phyloP scores from a whole-genome alignment of 2,329 filamentous ascomycete genomes.

The Neonectria faginata region DNA sequence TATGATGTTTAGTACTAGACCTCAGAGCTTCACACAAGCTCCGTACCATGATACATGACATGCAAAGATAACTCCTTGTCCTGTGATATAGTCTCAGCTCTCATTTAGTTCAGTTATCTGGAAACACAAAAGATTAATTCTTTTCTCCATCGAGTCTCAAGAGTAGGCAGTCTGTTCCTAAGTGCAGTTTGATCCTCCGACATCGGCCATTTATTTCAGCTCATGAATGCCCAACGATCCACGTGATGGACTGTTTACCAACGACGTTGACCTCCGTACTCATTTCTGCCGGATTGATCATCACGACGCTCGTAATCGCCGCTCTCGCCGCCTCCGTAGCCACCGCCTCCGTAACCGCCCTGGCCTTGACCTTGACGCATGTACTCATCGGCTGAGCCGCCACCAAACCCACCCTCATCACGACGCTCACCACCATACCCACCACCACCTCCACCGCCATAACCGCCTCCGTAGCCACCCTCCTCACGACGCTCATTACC shows the following conservation, averaged over 20 bases:
- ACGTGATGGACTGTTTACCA: conserved; percentile 33
- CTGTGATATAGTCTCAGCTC: not conserved
- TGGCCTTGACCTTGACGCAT: conserved; percentile 37
- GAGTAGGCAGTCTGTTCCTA: conserved; percentile 3
- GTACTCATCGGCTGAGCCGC: conserved; percentile 42
- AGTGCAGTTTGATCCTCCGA: not conserved
- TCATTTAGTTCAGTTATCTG: not conserved
- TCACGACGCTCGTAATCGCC: conserved; percentile 29
- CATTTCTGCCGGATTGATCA: conserved; percentile 32
- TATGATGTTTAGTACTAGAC: not conserved
- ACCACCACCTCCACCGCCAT: conserved; percentile 41
- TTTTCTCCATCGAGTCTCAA: not conserved
- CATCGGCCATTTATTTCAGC: not conserved
- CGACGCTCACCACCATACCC: conserved; percentile 42
- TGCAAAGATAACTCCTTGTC: not conserved
- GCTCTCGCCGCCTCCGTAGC: conserved; percentile 28
- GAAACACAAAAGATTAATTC: not conserved
- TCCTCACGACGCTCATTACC: conserved; percentile 39
- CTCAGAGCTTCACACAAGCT: not conserved
- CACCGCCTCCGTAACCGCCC: conserved; percentile 9
- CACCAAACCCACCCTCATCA: conserved; percentile 46
- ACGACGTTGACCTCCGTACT: conserved; percentile 42
- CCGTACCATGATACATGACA: not conserved
- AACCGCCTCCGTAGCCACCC: conserved; percentile 33
- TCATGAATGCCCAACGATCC: not conserved